phyloP scores from a whole-genome alignment of 495 filamentous ascomycete species.

The Talaromyces liani region DNA sequence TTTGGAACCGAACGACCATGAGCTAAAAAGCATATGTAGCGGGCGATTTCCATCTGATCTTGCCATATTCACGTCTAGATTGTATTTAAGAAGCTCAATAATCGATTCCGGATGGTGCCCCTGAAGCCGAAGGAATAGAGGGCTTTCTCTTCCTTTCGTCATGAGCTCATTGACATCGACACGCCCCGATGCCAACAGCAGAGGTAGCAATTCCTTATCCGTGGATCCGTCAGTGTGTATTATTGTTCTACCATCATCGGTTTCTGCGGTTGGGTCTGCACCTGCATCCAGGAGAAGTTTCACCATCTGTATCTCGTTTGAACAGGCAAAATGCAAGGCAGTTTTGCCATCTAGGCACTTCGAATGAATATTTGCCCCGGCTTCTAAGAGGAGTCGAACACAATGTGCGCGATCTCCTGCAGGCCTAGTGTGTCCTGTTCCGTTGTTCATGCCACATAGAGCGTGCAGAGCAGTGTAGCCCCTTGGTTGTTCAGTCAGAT shows the following conservation, averaged over 20 bases:
- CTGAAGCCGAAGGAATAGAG: not conserved
- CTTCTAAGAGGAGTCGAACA: slow-evolving; percentile 11
- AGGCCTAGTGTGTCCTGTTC: not conserved
- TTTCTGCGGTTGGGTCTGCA: slow-evolving; percentile 11
- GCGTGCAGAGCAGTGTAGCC: slow-evolving; percentile 16
- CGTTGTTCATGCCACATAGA: slow-evolving; percentile 3
- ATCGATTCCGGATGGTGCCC: not conserved
- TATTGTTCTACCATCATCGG: slow-evolving; percentile 10
- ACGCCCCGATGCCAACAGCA: slow-evolving; percentile 6
- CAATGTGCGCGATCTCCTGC: not conserved
- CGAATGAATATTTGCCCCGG: slow-evolving; percentile 14
- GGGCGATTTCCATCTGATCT: not conserved
- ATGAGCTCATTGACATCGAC: slow-evolving; percentile 9
- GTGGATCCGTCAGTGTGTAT: slow-evolving; percentile 11
- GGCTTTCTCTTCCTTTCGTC: not conserved
- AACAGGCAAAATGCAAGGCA: slow-evolving; percentile 13
- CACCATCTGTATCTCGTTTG: slow-evolving; percentile 5
- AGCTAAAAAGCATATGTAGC: not conserved
- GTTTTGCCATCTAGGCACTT: slow-evolving; percentile 10
- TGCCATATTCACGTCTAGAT: not conserved
- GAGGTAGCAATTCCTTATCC: slow-evolving; percentile 10
- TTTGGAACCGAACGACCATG: not conserved
- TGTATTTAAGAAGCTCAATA: not conserved
- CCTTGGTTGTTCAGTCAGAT: slow-evolving; percentile 4
- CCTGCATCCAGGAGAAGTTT: slow-evolving; percentile 12